Percentiles rank a stretch among this genome's conserved stretches.
Conservation (phyloP, 768 basidiomycete genomes). For the Coprinopsis marcescibilis region DNA sequence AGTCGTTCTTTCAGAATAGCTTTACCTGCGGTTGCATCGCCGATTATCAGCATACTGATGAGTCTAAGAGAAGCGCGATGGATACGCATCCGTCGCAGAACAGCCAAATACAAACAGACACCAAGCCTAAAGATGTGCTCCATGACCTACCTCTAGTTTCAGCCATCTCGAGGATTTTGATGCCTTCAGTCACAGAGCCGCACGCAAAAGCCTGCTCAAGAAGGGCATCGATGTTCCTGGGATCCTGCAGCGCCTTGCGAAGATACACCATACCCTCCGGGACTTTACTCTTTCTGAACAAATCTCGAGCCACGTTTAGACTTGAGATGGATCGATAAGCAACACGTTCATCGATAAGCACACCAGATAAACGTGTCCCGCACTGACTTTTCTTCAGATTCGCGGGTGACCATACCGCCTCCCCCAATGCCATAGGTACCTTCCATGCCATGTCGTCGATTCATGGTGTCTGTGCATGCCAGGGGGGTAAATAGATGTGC, state of each 20-base stretch:
- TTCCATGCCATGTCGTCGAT: not conserved
- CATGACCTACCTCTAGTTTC: not conserved
- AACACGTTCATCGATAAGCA: too few relatives aligned
- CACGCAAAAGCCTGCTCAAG: not conserved
- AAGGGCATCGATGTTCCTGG: not conserved
- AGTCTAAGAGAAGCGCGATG: too few relatives aligned
- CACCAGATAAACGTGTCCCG: not conserved
- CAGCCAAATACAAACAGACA: too few relatives aligned
- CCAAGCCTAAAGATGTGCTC: too few relatives aligned
- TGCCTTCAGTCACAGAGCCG: not conserved
- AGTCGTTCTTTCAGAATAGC: slow-evolving; percentile 21
- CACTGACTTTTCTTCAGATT: not conserved
- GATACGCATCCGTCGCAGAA: too few relatives aligned
- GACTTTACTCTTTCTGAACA: not conserved
- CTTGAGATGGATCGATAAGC: too few relatives aligned
- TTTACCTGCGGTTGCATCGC: slow-evolving; percentile 19
- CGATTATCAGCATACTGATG: not conserved
- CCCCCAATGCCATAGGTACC: not conserved
- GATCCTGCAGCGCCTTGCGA: not conserved
- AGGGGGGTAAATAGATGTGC: not conserved
- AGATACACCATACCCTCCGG: not conserved
- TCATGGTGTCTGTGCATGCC: not conserved
- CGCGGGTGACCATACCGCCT: not conserved
- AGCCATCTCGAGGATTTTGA: not conserved
- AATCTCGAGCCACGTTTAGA: not conserved